Base-by-base conservation (phyloP, 192 early-diverging fungal species). In the Coemansia sp. region DNA sequence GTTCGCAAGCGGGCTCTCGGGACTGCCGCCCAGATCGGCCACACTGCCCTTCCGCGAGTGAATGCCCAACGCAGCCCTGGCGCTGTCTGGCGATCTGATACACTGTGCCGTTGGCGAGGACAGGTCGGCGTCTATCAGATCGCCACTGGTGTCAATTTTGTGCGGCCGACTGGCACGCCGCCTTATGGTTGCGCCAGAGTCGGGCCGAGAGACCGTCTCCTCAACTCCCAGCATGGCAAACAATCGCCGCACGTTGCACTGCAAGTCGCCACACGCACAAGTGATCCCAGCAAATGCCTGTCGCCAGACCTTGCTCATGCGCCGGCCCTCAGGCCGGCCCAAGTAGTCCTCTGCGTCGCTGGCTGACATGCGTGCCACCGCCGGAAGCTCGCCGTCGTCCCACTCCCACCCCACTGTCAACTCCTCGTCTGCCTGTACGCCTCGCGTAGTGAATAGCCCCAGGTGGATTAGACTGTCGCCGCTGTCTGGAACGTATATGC, bases 401-500 rank as follows among this genome's bases (percentile, higher is more conserved):
- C 90, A 93, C n/a, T 87, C 75, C 92, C 92, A 93, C 13, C 82
- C 87, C 9, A 92, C 43, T 6, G 91, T 92, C 57, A 93, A 86
- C 69, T 93, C 91, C 51, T 90, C 83, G 59, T 88, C 90, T 27
- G 87, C 80, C 41, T 65, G 73, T 11, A 93, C 88, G 31, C 85
- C 82, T 1, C 64, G 71, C 18, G 82, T 77, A 20, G 91, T 76
- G 86, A 92, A 92, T 12, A 93, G 66, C 6, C 90, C 92, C 1
- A 93, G 75, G 65, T 89, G 87, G 11, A 93, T 86, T 49, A 80
- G 76, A 20, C 83, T 74, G 42, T 87, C 87, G 11, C 73, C 75
- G 27, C 76, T 74, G 2, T 54, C 72, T 0, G 87, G 80, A 0
- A 88, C 72, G 6, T 87, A 80, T 43, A 92, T 89, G 70, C 87